Conservation (phyloP, 257 asterid genomes). For the Galeopsis tetrahit region DNA sequence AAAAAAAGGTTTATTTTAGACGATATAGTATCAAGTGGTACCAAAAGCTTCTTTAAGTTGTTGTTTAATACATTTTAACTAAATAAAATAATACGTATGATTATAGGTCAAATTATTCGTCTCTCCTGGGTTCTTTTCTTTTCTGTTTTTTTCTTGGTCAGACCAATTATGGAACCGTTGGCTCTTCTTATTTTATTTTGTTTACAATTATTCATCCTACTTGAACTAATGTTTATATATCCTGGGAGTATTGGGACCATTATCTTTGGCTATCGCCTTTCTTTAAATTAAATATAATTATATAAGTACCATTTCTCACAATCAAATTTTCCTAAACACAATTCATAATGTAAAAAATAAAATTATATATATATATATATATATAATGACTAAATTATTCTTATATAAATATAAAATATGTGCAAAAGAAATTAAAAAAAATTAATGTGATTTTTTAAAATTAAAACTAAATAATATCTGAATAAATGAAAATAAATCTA, state of each 20-base stretch:
- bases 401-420: too few relatives aligned
- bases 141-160: neutral
- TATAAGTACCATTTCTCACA: too few relatives aligned
- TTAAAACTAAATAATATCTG: too few relatives aligned
- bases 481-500: too few relatives aligned
- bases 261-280: neutral
- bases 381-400: too few relatives aligned
- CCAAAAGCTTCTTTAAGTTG: neutral
- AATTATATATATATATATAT: too few relatives aligned
- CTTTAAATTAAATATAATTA: neutral
- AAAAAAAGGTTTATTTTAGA: too few relatives aligned
- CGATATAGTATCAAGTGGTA: neutral
- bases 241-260: conserved; percentile 27
- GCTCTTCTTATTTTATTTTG: conserved; percentile 5
- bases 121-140: neutral
- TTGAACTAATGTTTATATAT: neutral
- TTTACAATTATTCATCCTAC: conserved; percentile 23
- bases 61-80: neutral
- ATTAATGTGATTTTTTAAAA: too few relatives aligned
- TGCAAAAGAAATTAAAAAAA: too few relatives aligned
- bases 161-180: conserved; percentile 32
- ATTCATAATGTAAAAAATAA: too few relatives aligned
- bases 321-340: too few relatives aligned
- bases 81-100: neutral
- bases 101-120: conserved; percentile 30